These are phyloP conservation scores for Scleromitrula shiraiana DNA, from an alignment of 2,329 filamentous ascomycete genomes.

Conservation along the genomic window DNA sequence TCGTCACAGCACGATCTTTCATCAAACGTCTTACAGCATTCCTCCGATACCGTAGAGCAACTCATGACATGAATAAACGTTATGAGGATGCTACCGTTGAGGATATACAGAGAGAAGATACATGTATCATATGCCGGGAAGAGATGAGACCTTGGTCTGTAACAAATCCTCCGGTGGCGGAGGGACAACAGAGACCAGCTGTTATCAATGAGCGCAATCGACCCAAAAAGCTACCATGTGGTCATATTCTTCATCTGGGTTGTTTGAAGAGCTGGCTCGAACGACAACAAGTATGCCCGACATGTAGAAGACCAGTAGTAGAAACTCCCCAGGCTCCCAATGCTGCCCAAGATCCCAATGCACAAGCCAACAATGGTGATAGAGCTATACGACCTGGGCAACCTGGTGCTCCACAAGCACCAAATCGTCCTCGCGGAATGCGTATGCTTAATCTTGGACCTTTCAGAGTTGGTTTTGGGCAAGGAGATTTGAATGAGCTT, in stretches of 20 bases:
- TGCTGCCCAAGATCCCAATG: conserved; percentile 20
- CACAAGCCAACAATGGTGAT: conserved; percentile 21
- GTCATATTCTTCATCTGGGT: conserved; percentile 88
- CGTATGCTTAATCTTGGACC: conserved; percentile 67
- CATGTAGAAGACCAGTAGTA: conserved; percentile 77
- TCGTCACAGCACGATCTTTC: conserved; percentile 89
- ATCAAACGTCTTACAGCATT: conserved; percentile 83
- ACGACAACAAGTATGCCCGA: conserved; percentile 93
- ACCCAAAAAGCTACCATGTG: conserved; percentile 93
- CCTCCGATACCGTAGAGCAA: conserved; percentile 81
- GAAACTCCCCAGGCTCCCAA: conserved; percentile 33
- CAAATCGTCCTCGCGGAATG: conserved; percentile 34
- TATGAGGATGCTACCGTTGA: conserved; percentile 87
- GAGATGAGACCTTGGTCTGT: conserved; percentile 76
- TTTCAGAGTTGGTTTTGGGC: conserved; percentile 62
- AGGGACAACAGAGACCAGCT: conserved; percentile 20
- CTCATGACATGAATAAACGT: conserved; percentile 82
- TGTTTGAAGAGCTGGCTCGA: conserved; percentile 97
- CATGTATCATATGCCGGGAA: conserved; percentile 96
- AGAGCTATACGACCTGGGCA: conserved; percentile 30
- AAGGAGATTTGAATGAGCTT: conserved; percentile 58
- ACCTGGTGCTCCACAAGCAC: conserved; percentile 31
- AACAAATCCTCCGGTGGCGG: conserved; percentile 38
- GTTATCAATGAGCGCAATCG: conserved; percentile 71
- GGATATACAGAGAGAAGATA: conserved; percentile 78